These are phyloP conservation scores for Cenchrus americanus DNA, from an alignment of 176 grass and related monocot species.

Conservation along the genomic window DNA sequence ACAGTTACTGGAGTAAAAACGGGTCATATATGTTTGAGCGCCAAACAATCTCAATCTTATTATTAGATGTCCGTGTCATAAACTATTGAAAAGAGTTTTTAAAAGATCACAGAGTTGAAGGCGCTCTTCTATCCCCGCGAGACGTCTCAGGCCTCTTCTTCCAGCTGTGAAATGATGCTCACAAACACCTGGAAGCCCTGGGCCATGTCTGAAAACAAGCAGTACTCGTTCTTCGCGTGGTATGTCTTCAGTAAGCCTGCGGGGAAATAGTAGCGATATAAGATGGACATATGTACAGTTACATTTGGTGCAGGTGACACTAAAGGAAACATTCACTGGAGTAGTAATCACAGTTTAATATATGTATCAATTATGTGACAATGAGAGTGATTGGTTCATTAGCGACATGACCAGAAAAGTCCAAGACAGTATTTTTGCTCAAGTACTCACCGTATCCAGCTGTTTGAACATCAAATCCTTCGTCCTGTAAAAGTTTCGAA, in stretches of 20 bases:
- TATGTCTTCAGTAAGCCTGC: constrained; percentile 89
- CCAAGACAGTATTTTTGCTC: neutral
- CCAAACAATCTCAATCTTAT: constrained; percentile 1
- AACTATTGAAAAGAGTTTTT: neutral
- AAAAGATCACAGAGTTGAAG: neutral
- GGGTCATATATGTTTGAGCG: neutral
- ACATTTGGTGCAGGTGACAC: neutral
- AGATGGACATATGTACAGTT: constrained; percentile 34
- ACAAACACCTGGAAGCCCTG: constrained; percentile 87
- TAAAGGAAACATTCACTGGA: neutral
- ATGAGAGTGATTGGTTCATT: neutral
- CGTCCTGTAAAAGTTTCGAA: constrained; percentile 59
- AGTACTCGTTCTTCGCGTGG: constrained; percentile 93
- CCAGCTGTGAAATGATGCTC: constrained; percentile 89
- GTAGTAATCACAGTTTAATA: neutral
- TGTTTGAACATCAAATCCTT: constrained; percentile 99
- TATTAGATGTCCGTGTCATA: neutral
- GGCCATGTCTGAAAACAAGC: constrained; percentile 89
- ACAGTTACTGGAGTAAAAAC: no score
- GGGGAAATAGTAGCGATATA: neutral
- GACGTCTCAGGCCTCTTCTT: constrained; percentile 49
- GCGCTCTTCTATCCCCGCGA: neutral
- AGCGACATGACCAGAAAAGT: neutral
- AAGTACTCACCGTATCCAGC: constrained; percentile 76
- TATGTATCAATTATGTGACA: constrained; percentile 11